Evolutionary conservation across 208 protist species (phyloP).

Genomic region (Leishmania guyanensis): DNA sequence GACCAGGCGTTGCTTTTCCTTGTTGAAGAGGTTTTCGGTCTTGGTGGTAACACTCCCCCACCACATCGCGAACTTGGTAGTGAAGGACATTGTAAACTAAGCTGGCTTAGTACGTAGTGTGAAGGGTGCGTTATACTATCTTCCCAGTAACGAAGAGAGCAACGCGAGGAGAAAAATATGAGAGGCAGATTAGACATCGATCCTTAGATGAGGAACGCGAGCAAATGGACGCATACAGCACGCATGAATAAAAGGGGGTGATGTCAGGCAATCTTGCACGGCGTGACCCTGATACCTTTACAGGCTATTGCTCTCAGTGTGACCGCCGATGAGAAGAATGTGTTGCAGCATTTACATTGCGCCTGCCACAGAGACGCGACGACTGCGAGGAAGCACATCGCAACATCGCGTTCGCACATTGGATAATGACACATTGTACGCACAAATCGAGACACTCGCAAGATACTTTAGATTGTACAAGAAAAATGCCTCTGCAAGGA

Average conservation of each 20-base stretch:
- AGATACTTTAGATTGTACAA: background rate
- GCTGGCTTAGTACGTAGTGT: background rate
- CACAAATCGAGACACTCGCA: background rate
- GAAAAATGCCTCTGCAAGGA: background rate
- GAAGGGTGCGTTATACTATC: background rate
- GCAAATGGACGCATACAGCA: background rate
- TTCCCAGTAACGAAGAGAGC: background rate
- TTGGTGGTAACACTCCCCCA: conserved; percentile 60
- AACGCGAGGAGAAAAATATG: background rate
- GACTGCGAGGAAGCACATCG: background rate
- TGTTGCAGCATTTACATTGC: background rate
- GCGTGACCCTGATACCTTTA: background rate
- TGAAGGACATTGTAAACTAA: conserved; percentile 46
- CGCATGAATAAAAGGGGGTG: background rate
- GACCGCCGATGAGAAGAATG: too few relatives aligned
- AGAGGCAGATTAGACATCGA: background rate
- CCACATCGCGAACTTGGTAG: conserved; percentile 68
- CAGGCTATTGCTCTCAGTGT: background rate
- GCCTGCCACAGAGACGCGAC: background rate
- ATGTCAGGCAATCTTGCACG: background rate
- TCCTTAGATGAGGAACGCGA: too few relatives aligned
- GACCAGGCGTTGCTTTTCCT: conserved; percentile 59
- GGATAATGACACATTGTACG: background rate
- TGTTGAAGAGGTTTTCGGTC: conserved; percentile 60
- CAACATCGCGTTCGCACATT: background rate